Percentiles rank a stretch among this genome's conserved stretches.
Conservation (phyloP, 2,329 filamentous ascomycete genomes). For the Lachnellula hyalina region DNA sequence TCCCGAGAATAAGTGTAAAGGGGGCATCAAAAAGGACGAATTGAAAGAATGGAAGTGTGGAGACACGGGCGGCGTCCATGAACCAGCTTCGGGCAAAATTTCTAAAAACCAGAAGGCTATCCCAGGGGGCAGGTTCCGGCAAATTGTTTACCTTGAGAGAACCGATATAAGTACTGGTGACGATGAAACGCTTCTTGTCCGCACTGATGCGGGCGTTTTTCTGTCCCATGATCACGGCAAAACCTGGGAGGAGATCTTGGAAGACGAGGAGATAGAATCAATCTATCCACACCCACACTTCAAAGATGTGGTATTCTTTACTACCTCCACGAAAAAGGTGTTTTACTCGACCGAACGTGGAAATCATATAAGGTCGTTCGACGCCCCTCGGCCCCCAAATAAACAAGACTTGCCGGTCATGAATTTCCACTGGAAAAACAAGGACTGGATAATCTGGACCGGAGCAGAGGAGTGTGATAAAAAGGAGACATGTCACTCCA, state of each 20-base stretch:
- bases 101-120: conserved; percentile 57
- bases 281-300: conserved; percentile 77
- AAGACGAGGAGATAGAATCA: conserved; percentile 61
- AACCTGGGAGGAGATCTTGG: conserved; percentile 67
- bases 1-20: conserved; percentile 70
- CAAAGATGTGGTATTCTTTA: conserved; percentile 81
- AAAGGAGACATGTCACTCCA: conserved; percentile 56
- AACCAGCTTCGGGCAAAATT: conserved; percentile 62
- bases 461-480: conserved; percentile 63
- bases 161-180: conserved; percentile 55
- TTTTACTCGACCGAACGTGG: conserved; percentile 81
- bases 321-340: conserved; percentile 61
- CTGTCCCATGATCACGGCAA: conserved; percentile 85
- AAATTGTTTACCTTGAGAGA: conserved; percentile 73
- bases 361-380: conserved; percentile 65
- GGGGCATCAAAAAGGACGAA: conserved; percentile 63
- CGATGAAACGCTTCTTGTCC: conserved; percentile 67
- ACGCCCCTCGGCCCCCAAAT: conserved; percentile 54
- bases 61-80: conserved; percentile 44
- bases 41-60: conserved; percentile 71
- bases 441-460: conserved; percentile 90
- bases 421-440: conserved; percentile 77
- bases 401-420: conserved; percentile 46
- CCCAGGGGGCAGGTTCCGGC: conserved; percentile 45
- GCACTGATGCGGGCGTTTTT: conserved; percentile 48